Base-by-base conservation (phyloP, 192 early-diverging fungal species). In the Neocallimastix lanati region DNA sequence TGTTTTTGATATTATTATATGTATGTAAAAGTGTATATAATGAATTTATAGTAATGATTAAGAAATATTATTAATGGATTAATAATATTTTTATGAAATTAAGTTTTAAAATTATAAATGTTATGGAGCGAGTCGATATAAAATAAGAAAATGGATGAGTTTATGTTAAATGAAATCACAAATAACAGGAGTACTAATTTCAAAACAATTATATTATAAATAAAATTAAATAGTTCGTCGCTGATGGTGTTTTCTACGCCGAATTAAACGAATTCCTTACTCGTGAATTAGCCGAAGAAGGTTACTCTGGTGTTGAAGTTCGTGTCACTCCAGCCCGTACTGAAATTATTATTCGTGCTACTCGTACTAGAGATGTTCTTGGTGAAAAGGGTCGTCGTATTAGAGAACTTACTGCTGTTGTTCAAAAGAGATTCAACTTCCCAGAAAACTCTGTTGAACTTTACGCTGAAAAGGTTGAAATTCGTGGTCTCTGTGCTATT, bases 221-320 rank as follows among this genome's bases (percentile, higher is more conserved):
- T n/a, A n/a, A n/a, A n/a, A n/a, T n/a, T n/a, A 67, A 67, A 28
- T 29, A 96, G 97, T 99, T 95, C 90, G 94, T 98, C 84, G 97
- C 97, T 87, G 97, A 99, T 90, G 97, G 97, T 94, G 96, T 99
- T 80, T 99, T 99, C 91, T 97, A 96, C 92, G 96, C 97, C 88
- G 97, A 99, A 89, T 93, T 99, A 86, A 99, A 99, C 93, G 95
- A 96, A 90, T 96, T 96, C 92, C 93, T 99, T 88, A 93, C 93
- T 86, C 95, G 96, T 85, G 95, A 96, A 89, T 91, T 99, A 83
- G 93, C 95, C 83, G 91, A 91, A 86, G 95, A 99, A 85, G 97
- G 97, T 89, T 99, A 99, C 92, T 94, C 97, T 82, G 97, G 97
- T 86, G 96, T 96, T 84, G 97, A 99, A 89, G 96, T 99, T 87